Conservation (phyloP, 2,329 filamentous ascomycete species). For the Trichoderma gracile region DNA sequence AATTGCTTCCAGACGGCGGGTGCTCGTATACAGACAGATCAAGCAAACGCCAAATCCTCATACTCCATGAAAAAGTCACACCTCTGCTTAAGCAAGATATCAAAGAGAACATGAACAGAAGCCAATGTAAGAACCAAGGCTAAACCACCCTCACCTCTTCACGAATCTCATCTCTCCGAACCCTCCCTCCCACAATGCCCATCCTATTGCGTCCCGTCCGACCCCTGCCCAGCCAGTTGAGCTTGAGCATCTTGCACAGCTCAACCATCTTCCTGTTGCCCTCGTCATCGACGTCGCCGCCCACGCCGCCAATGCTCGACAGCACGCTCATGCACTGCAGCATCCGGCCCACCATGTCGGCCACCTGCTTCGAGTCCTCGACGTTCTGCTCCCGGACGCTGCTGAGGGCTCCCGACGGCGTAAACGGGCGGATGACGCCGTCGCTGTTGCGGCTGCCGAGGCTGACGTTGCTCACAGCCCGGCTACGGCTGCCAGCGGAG, state of each 20-base stretch:
- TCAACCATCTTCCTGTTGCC: constrained; percentile 78
- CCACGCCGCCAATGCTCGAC: constrained; percentile 66
- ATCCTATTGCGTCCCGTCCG: constrained; percentile 85
- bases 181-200: constrained; percentile 77
- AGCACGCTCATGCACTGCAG: constrained; percentile 94
- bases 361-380: constrained; percentile 75
- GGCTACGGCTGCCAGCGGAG: constrained; percentile 61
- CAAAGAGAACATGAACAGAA: background rate
- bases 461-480: constrained; percentile 84
- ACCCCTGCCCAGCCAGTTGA: constrained; percentile 93
- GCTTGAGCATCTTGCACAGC: constrained; percentile 82
- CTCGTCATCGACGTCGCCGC: constrained; percentile 64
- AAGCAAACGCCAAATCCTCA: too few species aligned
- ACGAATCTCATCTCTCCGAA: constrained; percentile 48
- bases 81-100: background rate
- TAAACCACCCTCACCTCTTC: constrained; percentile 47
- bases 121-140: background rate
- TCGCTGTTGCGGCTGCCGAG: constrained; percentile 56
- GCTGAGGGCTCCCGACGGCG: constrained; percentile 46
- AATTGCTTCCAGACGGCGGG: background rate
- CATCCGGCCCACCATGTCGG: constrained; percentile 93
- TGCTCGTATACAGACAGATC: background rate
- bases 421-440: constrained; percentile 50
- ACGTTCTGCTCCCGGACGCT: constrained; percentile 59
- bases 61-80: background rate